phyloP scores from a whole-genome alignment of 352 stramenopile genomes.

The Globisporangium takayamanum region DNA sequence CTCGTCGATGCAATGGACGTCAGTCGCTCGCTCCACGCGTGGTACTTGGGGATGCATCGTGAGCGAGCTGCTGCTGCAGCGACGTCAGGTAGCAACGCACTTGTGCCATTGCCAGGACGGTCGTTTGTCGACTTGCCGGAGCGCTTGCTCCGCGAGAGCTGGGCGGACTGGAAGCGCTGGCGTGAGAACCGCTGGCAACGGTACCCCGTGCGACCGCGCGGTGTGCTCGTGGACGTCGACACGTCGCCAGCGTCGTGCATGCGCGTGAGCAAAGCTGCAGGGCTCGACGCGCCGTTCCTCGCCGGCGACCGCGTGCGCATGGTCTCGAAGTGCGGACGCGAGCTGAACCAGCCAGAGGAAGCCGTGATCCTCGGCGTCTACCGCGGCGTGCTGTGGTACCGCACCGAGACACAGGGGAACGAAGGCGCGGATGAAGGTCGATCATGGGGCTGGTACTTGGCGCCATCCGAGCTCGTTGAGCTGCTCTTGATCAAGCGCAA shows the following conservation, averaged over 20 bases:
- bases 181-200: constrained; percentile 75
- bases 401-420: constrained; percentile 94
- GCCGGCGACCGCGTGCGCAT: constrained; percentile 93
- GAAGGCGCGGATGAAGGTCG: constrained; percentile 91
- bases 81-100: not conserved
- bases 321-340: constrained; percentile 89
- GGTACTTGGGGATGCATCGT: constrained; percentile 53
- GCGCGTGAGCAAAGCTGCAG: constrained; percentile 81
- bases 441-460: constrained; percentile 95
- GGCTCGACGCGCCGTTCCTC: constrained; percentile 86
- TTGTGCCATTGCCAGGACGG: not conserved
- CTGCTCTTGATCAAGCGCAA: constrained; percentile 70
- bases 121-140: constrained; percentile 41
- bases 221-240: constrained; percentile 93
- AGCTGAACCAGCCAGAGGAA: constrained; percentile 96
- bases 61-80: constrained; percentile 13
- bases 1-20: constrained; percentile 87
- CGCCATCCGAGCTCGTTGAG: constrained; percentile 87
- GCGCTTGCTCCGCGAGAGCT: constrained; percentile 62
- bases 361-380: constrained; percentile 93
- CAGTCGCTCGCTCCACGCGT: constrained; percentile 84
- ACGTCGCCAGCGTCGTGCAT: constrained; percentile 88
- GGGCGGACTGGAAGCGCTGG: constrained; percentile 83
- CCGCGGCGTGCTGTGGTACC: constrained; percentile 92
- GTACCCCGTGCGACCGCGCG: constrained; percentile 69